phyloP scores from a whole-genome alignment of 139 green algal genomes.

The Diplosphaera chodatii region DNA sequence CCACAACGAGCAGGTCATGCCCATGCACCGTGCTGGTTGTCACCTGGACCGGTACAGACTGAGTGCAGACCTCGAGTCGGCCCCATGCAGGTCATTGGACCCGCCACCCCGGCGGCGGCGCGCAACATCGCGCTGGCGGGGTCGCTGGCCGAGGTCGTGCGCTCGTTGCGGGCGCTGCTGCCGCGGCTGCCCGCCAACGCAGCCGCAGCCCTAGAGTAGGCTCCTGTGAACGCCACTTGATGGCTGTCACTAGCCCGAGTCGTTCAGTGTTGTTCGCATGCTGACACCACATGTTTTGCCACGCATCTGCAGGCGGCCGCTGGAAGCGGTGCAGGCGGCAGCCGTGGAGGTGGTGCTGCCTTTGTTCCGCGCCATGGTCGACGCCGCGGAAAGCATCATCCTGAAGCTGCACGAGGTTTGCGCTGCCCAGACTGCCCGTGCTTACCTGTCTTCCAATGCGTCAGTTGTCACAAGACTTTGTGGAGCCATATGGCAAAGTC shows the following conservation, averaged over 20 bases:
- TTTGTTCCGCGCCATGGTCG: constrained; percentile 64
- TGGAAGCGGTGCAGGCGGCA: constrained; percentile 35
- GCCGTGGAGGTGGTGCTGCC: constrained; percentile 56
- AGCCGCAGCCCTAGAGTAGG: constrained; percentile 38
- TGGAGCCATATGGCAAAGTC: too few species aligned
- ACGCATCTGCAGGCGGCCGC: constrained; percentile 17
- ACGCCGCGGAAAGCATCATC: constrained; percentile 41
- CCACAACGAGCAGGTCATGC: too few species aligned
- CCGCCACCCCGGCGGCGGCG: constrained; percentile 53
- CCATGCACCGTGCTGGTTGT: too few species aligned
- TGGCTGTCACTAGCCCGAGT: too few species aligned
- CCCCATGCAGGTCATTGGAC: too few species aligned
- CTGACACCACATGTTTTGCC: too few species aligned
- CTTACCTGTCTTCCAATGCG: too few species aligned
- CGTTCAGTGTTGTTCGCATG: too few species aligned
- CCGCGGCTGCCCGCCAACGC: constrained; percentile 38
- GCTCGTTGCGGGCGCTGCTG: constrained; percentile 39
- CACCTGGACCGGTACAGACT: too few species aligned
- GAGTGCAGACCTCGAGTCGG: too few species aligned
- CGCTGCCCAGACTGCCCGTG: too few species aligned
- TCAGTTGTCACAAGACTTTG: too few species aligned
- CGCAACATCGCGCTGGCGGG: constrained; percentile 78
- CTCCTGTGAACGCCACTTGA: constrained; percentile 18
- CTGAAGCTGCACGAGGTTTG: constrained; percentile 60
- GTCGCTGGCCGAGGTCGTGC: constrained; percentile 76